Evolutionary conservation across 176 grass and related monocot species (phyloP).

Genomic region (Triticum dicoccoides): DNA sequence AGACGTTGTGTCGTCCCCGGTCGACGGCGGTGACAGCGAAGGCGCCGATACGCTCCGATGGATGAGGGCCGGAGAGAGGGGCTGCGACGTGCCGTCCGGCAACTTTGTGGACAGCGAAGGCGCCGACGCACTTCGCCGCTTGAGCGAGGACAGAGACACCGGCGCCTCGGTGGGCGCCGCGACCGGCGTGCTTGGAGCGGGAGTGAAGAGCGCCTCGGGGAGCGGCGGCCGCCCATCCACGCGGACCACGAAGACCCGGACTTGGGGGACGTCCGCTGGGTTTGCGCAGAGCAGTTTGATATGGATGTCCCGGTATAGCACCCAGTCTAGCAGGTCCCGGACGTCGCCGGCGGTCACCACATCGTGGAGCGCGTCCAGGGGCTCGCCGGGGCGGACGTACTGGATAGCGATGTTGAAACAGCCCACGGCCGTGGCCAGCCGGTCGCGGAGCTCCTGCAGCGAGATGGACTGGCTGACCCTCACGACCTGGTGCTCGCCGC

Average conservation of each 20-base stretch:
- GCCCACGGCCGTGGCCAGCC: background rate
- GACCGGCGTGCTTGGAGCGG: background rate
- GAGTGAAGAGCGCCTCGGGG: background rate
- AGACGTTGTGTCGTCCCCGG: background rate
- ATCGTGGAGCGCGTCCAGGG: background rate
- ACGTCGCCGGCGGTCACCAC: background rate
- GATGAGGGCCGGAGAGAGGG: background rate
- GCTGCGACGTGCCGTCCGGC: background rate
- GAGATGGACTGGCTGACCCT: background rate
- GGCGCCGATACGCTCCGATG: background rate
- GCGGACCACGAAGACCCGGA: background rate
- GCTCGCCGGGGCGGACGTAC: background rate
- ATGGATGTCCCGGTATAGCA: background rate
- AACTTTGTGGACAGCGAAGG: background rate
- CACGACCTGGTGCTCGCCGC: background rate
- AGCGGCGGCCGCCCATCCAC: background rate
- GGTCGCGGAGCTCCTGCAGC: background rate
- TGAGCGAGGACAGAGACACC: background rate
- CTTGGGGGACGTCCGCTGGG: background rate
- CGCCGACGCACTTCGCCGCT: background rate
- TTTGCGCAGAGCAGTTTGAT: background rate
- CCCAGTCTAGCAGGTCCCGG: background rate
- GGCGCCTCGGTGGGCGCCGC: background rate
- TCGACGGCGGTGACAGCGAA: background rate
- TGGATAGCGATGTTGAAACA: background rate